These are phyloP conservation scores for Helotiales sp. DNA, from an alignment of 2,329 filamentous ascomycete genomes.

Conservation along the genomic window DNA sequence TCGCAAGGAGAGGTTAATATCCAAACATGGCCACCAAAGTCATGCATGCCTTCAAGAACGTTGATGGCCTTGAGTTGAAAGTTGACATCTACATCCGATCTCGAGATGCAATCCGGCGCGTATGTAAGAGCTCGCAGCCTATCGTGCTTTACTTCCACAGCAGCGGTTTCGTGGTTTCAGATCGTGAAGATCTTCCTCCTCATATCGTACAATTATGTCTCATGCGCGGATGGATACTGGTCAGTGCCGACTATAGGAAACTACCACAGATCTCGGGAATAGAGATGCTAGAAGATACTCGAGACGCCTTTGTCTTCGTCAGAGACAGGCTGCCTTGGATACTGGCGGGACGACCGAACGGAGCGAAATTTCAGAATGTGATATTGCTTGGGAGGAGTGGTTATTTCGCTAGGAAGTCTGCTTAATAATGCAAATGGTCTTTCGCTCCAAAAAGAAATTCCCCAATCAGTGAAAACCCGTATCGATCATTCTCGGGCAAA, in stretches of 20 bases:
- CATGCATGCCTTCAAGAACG: not conserved
- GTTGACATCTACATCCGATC: constrained; percentile 10
- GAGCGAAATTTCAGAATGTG: constrained; percentile 6
- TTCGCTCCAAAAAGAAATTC: constrained; percentile 10
- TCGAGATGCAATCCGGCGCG: not conserved
- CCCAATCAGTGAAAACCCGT: constrained; percentile 10
- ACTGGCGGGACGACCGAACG: not conserved
- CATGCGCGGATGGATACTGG: constrained; percentile 7
- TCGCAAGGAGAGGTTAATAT: not conserved
- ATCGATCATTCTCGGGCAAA: constrained; percentile 12
- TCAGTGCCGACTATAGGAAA: constrained; percentile 11
- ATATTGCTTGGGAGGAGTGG: constrained; percentile 11
- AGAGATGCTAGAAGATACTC: constrained; percentile 3
- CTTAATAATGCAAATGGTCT: too few species aligned
- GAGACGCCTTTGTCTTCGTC: constrained; percentile 10
- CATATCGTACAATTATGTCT: constrained; percentile 11
- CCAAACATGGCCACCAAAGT: constrained; percentile 2
- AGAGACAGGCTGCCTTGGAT: constrained; percentile 1
- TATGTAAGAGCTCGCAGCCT: not conserved
- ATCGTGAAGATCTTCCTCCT: constrained; percentile 5
- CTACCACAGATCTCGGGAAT: constrained; percentile 5
- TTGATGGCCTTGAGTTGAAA: constrained; percentile 1
- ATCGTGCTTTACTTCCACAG: constrained; percentile 14
- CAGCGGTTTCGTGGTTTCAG: constrained; percentile 8
- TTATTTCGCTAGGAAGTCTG: too few species aligned